These are phyloP conservation scores for Larix kaempferi DNA, from an alignment of 75 land plant genomes.

Conservation along the genomic window DNA sequence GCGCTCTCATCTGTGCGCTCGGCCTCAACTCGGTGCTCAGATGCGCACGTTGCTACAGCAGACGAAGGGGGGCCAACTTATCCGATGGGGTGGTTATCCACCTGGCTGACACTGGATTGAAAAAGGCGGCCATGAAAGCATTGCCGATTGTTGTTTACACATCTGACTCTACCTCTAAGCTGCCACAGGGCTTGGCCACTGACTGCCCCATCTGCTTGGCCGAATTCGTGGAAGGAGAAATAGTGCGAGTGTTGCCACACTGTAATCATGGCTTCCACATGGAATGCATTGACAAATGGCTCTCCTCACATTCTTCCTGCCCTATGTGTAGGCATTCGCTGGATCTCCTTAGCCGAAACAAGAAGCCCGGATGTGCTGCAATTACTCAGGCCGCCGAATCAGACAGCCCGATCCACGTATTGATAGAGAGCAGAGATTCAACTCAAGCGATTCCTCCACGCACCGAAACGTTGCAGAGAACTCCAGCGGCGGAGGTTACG, in stretches of 20 bases:
- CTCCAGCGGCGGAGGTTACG: no score
- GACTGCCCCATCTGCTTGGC: slow-evolving; percentile 67
- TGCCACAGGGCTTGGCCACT: neutral
- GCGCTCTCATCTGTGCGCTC: slow-evolving; percentile 51
- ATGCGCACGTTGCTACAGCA: slow-evolving; percentile 39
- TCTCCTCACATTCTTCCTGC: slow-evolving; percentile 57
- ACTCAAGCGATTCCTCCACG: no score
- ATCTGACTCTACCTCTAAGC: neutral
- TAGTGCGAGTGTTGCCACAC: slow-evolving; percentile 47
- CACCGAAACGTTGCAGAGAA: no score
- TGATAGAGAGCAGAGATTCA: no score
- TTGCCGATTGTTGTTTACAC: slow-evolving; percentile 31
- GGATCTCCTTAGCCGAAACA: no score
- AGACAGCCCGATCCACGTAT: no score
- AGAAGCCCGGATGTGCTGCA: no score
- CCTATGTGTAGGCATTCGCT: slow-evolving; percentile 38
- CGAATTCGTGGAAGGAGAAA: slow-evolving; percentile 47
- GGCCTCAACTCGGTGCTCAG: slow-evolving; percentile 45
- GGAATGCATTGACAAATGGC: slow-evolving; percentile 73
- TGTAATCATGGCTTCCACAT: slow-evolving; percentile 74
- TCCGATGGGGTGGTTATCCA: slow-evolving; percentile 14
- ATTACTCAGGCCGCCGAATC: no score
- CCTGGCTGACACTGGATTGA: slow-evolving; percentile 6
- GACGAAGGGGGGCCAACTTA: slow-evolving; percentile 14
- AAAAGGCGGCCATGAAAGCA: neutral